phyloP scores from a whole-genome alignment of 2,329 filamentous ascomycete genomes.

The Aspergillus ustus region DNA sequence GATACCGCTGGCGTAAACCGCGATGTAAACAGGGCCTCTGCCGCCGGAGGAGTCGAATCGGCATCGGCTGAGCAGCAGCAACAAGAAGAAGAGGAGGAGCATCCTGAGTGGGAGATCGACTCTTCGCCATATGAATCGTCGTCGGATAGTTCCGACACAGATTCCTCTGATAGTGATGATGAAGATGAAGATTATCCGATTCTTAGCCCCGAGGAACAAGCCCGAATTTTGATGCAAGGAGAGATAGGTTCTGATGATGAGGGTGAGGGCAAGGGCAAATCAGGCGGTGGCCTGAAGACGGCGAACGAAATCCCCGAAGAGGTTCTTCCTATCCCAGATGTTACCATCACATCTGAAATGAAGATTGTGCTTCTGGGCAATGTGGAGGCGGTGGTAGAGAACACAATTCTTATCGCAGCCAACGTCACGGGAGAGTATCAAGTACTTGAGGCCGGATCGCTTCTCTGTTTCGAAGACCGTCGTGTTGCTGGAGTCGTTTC shows the following conservation, averaged over 20 bases:
- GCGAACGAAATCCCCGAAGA: slow-evolving; percentile 76
- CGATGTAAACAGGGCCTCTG: slow-evolving; percentile 14
- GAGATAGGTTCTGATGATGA: slow-evolving; percentile 82
- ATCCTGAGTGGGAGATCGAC: slow-evolving; percentile 84
- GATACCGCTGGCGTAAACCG: slow-evolving; percentile 6
- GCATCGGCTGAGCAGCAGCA: slow-evolving; percentile 29
- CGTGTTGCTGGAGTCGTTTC: slow-evolving; percentile 79
- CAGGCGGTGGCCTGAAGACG: slow-evolving; percentile 66
- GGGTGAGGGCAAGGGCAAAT: slow-evolving; percentile 57
- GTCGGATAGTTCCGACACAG: slow-evolving; percentile 62
- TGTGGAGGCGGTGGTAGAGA: slow-evolving; percentile 78
- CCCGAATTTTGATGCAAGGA: slow-evolving; percentile 80
- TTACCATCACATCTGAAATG: slow-evolving; percentile 77
- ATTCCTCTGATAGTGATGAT: slow-evolving; percentile 61
- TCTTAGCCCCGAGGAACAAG: slow-evolving; percentile 80
- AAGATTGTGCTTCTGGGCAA: slow-evolving; percentile 75
- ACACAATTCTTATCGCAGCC: slow-evolving; percentile 77
- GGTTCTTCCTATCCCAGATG: slow-evolving; percentile 72
- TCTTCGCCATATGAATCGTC: slow-evolving; percentile 76
- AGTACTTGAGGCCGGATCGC: slow-evolving; percentile 81
- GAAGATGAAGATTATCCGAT: slow-evolving; percentile 69
- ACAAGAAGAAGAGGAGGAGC: slow-evolving; percentile 51
- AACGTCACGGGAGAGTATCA: slow-evolving; percentile 79
- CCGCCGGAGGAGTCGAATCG: slow-evolving; percentile 16
- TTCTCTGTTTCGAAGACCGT: slow-evolving; percentile 78